Evolutionary conservation across 75 land plant species (phyloP).

Genomic region (Picea glauca): DNA sequence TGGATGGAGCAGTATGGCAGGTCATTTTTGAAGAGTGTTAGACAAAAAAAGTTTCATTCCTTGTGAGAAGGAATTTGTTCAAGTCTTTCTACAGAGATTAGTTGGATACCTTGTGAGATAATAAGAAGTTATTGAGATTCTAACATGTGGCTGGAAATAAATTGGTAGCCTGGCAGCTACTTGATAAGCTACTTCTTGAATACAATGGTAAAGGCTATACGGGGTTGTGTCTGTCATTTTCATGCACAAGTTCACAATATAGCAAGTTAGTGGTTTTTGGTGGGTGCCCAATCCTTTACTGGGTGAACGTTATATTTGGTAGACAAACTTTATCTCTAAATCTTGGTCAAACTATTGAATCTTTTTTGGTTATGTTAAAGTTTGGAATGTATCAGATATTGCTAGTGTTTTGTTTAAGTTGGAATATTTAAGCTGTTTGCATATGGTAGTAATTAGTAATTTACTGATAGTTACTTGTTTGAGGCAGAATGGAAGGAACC

Average conservation of each 20-base stretch:
- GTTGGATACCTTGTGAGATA: background rate
- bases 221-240: background rate
- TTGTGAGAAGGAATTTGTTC: too few species aligned
- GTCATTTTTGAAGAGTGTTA: too few species aligned
- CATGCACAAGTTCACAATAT: too few species aligned
- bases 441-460: background rate
- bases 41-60: too few species aligned
- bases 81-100: too few species aligned
- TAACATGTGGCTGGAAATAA: background rate
- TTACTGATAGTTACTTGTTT: background rate
- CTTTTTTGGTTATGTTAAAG: background rate
- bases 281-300: background rate
- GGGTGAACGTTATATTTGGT: background rate
- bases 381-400: background rate
- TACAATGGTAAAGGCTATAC: background rate
- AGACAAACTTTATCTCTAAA: background rate
- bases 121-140: background rate
- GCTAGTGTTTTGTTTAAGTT: background rate
- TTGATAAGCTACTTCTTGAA: background rate
- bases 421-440: background rate
- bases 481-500: conserved; percentile 67
- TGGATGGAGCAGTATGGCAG: too few species aligned
- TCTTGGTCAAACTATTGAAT: background rate
- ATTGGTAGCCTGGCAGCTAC: background rate
- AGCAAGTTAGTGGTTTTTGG: background rate